These are phyloP conservation scores for Trichomonascaceae sp. DNA, from an alignment of 1,139 yeast species.

Conservation along the genomic window DNA sequence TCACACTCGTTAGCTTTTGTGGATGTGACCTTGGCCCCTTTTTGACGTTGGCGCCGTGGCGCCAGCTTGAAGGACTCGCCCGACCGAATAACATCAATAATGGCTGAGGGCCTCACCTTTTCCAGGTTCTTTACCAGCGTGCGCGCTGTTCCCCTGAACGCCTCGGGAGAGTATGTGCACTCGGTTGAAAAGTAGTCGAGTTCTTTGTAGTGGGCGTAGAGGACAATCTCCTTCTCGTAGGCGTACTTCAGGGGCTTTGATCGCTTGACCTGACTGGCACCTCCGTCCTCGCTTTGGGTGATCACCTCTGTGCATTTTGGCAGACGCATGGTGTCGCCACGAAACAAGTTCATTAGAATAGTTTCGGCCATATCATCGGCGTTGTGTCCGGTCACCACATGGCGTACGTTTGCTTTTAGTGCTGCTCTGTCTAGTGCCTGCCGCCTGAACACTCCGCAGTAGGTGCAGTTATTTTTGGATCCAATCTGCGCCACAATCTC, in stretches of 20 bases:
- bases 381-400: constrained; percentile 96
- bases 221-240: constrained; percentile 92
- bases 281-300: constrained; percentile 57
- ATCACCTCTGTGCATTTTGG: constrained; percentile 84
- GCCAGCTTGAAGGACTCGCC: constrained; percentile 76
- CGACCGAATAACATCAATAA: constrained; percentile 84
- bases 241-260: constrained; percentile 93
- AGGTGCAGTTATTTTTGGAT: constrained; percentile 86
- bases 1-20: constrained; percentile 35
- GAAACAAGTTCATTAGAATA: constrained; percentile 78
- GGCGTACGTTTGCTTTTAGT: constrained; percentile 69
- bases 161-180: constrained; percentile 97
- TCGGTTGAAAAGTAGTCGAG: constrained; percentile 95
- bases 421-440: constrained; percentile 97
- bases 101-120: constrained; percentile 82
- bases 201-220: constrained; percentile 93
- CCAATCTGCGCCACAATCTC: constrained; percentile 95
- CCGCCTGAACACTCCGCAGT: constrained; percentile 93
- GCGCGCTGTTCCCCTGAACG: constrained; percentile 95
- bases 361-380: constrained; percentile 99
- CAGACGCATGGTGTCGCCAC: constrained; percentile 93
- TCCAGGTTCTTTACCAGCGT: constrained; percentile 82
- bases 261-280: constrained; percentile 48
- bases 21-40: background rate
- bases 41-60: constrained; percentile 29